Base-by-base conservation (phyloP, 2,329 filamentous ascomycete genomes). In the Botrytis galanthina region DNA sequence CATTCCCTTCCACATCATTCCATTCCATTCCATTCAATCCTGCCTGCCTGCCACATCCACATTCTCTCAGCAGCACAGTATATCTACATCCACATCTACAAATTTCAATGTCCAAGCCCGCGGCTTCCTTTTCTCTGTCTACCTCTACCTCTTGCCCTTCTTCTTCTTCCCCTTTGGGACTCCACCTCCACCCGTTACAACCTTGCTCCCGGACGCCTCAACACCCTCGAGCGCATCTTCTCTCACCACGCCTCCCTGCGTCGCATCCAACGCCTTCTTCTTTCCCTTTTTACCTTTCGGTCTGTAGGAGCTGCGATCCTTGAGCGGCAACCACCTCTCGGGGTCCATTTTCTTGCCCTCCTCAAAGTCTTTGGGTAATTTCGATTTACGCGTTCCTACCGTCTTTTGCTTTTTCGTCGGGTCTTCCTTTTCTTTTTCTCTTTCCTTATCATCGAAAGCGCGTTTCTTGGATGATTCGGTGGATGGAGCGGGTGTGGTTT, bases 221-320 rank as follows among this genome's bases (percentile, higher is more conserved):
- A 89, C 89, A 76, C 89, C 89, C 76, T 90, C 84, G 73, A 85
- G 92, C 85, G 87, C 90, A 81, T 92, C 91, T 76, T 95, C 93
- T 78, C 87, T 90, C 35, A 94, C 92, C 20, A 91, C 84, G 67
- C 95, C 95, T 75, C 96, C 96, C 82, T 98, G 96, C 14, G 93
- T 98, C 59, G 91, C 85, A 77, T 93, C 92, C 75, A 87, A 86
- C 7, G 90, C 91, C 84, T 92, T 92, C 87, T 94, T 92, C 87
- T 94, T 95, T 72, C 93, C 93, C 87, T 97, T 97, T 85, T 92
- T 94, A 9, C 94, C 94, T 85, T 96, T 97, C 12, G 95, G 94
- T 66, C 92, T 87, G 83, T 97, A 99, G 59, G 90, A 93, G 78
- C 93, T 96, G 73, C 96, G 88, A 81, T 99, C 96, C 70, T 92